Conservation (phyloP, 768 basidiomycete species). For the Russula brevipes region DNA sequence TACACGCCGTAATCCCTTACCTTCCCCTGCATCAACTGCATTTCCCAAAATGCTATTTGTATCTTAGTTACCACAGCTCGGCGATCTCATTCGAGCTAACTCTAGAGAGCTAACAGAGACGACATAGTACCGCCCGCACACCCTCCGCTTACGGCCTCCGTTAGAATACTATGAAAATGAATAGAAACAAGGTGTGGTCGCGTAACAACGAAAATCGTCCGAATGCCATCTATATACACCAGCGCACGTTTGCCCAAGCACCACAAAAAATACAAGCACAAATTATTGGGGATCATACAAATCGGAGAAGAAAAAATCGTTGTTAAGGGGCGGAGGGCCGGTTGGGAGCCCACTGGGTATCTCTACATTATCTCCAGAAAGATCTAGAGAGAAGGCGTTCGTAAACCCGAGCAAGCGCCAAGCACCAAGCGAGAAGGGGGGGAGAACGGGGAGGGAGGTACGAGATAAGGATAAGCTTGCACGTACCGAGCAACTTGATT, state of each 20-base stretch:
- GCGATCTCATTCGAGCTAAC: neutral
- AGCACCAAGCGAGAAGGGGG: neutral
- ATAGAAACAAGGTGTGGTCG: neutral
- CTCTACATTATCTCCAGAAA: slow-evolving; percentile 85
- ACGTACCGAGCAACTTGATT: slow-evolving; percentile 79
- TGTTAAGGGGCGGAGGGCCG: slow-evolving; percentile 74
- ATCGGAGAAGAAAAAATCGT: slow-evolving; percentile 85
- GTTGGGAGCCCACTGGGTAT: slow-evolving; percentile 75
- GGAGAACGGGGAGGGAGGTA: too few species aligned
- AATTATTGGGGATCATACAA: slow-evolving; percentile 29
- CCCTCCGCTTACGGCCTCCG: neutral
- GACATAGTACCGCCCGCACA: neutral
- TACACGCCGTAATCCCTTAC: slow-evolving; percentile 25
- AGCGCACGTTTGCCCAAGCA: neutral
- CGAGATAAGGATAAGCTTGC: neutral
- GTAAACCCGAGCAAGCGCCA: neutral
- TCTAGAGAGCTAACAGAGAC: slow-evolving; percentile 10
- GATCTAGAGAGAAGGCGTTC: slow-evolving; percentile 42
- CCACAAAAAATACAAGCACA: neutral
- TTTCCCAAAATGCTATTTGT: slow-evolving; percentile 13
- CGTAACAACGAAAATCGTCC: neutral
- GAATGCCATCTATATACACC: slow-evolving; percentile 1
- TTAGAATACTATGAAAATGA: neutral
- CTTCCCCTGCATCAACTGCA: slow-evolving; percentile 36
- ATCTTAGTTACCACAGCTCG: slow-evolving; percentile 6